A percentile compares a stretch with the other conserved stretches of the same genome.
Evolutionary conservation across 257 asterid genomes (phyloP).

Genomic region (Fraxinus quadrangulata): DNA sequence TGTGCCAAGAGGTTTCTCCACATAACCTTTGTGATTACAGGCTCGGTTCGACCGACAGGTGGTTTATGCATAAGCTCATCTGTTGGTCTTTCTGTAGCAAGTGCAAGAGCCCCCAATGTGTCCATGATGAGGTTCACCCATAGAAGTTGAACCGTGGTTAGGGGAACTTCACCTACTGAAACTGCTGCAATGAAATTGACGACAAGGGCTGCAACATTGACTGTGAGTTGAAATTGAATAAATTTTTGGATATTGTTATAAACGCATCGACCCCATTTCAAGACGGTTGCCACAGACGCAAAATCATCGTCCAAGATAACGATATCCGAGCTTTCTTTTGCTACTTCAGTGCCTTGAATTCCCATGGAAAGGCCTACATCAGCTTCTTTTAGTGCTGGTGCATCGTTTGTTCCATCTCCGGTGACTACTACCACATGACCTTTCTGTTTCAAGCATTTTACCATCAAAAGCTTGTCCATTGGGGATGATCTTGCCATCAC

Average conservation of each 20-base stretch:
- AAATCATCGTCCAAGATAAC: slow-evolving; percentile 66
- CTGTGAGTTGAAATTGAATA: slow-evolving; percentile 80
- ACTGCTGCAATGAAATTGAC: slow-evolving; percentile 69
- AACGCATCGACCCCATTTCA: slow-evolving; percentile 73
- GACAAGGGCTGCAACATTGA: slow-evolving; percentile 59
- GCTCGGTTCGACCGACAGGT: slow-evolving; percentile 48
- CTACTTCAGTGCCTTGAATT: slow-evolving; percentile 62
- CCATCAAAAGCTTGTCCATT: slow-evolving; percentile 53
- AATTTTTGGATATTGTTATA: slow-evolving; percentile 68
- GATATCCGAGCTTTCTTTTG: slow-evolving; percentile 69
- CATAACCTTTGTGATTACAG: slow-evolving; percentile 63
- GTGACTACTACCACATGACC: slow-evolving; percentile 82
- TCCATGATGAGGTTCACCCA: slow-evolving; percentile 84
- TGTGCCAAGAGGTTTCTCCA: slow-evolving; percentile 68
- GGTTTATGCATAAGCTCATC: slow-evolving; percentile 47
- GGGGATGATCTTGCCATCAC: slow-evolving; percentile 76
- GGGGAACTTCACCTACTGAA: slow-evolving; percentile 73
- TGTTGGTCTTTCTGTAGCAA: slow-evolving; percentile 56
- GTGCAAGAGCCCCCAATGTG: slow-evolving; percentile 66
- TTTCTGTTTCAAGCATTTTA: slow-evolving; percentile 45
- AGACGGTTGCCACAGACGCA: slow-evolving; percentile 50
- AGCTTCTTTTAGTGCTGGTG: slow-evolving; percentile 63
- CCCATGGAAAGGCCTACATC: slow-evolving; percentile 71
- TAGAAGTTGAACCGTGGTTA: slow-evolving; percentile 61
- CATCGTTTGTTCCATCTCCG: slow-evolving; percentile 62